phyloP scores from a whole-genome alignment of 768 basidiomycete genomes.

The Termitomyces sp. region DNA sequence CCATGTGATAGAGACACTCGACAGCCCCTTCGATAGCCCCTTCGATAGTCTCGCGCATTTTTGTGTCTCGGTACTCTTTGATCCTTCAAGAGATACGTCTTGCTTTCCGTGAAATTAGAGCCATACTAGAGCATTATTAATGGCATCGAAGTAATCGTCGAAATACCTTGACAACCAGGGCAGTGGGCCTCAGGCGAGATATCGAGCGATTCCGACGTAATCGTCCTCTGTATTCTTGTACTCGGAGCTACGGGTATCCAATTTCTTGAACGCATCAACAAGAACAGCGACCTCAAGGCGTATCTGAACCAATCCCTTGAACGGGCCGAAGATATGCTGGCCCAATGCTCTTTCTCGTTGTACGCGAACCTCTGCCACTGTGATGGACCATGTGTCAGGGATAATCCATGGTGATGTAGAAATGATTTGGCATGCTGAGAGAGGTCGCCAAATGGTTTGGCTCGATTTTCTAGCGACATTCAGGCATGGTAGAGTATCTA shows the following conservation, averaged over 20 bases:
- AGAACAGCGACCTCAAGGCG: neutral
- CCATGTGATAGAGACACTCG: neutral
- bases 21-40: neutral
- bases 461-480: neutral
- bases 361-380: neutral
- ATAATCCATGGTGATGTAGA: neutral
- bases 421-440: neutral
- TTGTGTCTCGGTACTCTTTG: neutral
- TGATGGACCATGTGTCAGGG: neutral
- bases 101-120: neutral
- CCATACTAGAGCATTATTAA: neutral
- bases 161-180: neutral
- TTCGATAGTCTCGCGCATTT: too few relatives aligned
- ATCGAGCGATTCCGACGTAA: neutral
- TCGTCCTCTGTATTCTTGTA: neutral
- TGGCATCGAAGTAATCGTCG: neutral
- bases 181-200: neutral
- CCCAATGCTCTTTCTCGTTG: neutral
- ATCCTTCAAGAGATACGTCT: neutral
- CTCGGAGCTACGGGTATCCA: neutral
- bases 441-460: neutral
- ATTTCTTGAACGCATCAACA: neutral
- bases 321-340: neutral
- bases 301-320: neutral
- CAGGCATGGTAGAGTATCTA: neutral